Evolutionary conservation across 2,329 filamentous ascomycete genomes (phyloP).

Genomic region (Cladosporium sp.): DNA sequence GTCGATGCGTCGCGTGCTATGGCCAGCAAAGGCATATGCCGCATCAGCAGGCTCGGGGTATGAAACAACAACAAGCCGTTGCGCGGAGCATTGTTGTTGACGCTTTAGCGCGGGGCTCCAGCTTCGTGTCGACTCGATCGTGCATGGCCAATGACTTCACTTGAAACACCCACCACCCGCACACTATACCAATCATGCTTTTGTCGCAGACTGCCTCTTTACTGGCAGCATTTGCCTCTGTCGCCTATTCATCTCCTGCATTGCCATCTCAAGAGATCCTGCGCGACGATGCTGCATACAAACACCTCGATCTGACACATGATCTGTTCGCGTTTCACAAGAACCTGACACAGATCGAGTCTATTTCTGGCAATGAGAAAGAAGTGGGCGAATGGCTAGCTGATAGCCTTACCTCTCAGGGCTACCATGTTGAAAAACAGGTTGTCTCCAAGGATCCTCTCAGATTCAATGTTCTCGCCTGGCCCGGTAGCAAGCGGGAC

Average conservation of each 20-base stretch:
- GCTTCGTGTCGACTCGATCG: constrained; percentile 4
- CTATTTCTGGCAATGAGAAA: constrained; percentile 65
- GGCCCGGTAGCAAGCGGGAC: constrained; percentile 44
- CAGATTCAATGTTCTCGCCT: constrained; percentile 76
- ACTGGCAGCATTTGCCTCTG: constrained; percentile 1
- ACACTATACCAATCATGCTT: background rate
- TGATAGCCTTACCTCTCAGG: constrained; percentile 57
- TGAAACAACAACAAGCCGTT: constrained; percentile 12
- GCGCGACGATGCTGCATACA: background rate
- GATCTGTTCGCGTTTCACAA: constrained; percentile 69
- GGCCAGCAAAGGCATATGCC: constrained; percentile 2
- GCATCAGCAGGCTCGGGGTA: background rate
- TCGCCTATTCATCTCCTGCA: background rate
- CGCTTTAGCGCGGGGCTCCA: constrained; percentile 4
- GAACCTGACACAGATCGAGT: constrained; percentile 69
- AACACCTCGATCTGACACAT: constrained; percentile 24
- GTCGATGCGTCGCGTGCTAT: background rate
- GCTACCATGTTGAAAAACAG: constrained; percentile 62
- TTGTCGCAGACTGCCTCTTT: background rate
- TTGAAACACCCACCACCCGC: constrained; percentile 4
- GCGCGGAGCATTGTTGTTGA: constrained; percentile 10
- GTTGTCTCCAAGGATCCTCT: constrained; percentile 37
- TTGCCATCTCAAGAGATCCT: background rate
- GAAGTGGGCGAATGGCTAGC: constrained; percentile 65
- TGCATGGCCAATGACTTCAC: constrained; percentile 9